These are phyloP conservation scores for Microsporum canis DNA, from an alignment of 2,329 filamentous ascomycete species.

Conservation along the genomic window DNA sequence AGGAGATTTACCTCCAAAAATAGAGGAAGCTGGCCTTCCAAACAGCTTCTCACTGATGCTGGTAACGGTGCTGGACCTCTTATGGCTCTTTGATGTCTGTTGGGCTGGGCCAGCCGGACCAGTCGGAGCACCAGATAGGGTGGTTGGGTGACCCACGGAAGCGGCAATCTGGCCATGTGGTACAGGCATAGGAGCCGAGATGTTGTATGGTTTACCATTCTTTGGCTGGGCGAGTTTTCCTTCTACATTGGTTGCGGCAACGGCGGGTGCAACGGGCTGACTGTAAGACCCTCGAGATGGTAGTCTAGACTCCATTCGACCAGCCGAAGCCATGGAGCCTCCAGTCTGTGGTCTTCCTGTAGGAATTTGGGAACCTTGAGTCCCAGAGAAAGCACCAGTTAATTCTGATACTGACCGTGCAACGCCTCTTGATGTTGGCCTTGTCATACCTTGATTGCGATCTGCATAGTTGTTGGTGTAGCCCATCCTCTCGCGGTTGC, in stretches of 20 bases:
- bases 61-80: conserved; percentile 63
- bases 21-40: conserved; percentile 63
- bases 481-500: conserved; percentile 7
- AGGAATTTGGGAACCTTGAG: conserved; percentile 33
- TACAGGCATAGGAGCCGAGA: conserved; percentile 55
- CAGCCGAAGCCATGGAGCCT: conserved; percentile 61
- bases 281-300: conserved; percentile 74
- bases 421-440: conserved; percentile 40
- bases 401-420: conserved; percentile 48
- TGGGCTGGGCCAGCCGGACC: conserved; percentile 46
- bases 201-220: conserved; percentile 55
- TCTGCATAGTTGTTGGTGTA: conserved; percentile 15
- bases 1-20: conserved; percentile 52
- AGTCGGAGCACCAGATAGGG: conserved; percentile 45
- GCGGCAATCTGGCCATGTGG: conserved; percentile 40
- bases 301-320: conserved; percentile 42
- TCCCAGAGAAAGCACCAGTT: conserved; percentile 41
- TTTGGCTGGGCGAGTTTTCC: conserved; percentile 79
- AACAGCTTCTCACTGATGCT: conserved; percentile 76
- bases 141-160: conserved; percentile 51
- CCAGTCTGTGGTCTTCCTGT: conserved; percentile 63
- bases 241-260: conserved; percentile 79
- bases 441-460: conserved; percentile 22
- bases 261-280: conserved; percentile 73
- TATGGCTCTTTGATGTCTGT: conserved; percentile 43